Conservation (phyloP, 2,329 filamentous ascomycete genomes). For the Septoria linicola region DNA sequence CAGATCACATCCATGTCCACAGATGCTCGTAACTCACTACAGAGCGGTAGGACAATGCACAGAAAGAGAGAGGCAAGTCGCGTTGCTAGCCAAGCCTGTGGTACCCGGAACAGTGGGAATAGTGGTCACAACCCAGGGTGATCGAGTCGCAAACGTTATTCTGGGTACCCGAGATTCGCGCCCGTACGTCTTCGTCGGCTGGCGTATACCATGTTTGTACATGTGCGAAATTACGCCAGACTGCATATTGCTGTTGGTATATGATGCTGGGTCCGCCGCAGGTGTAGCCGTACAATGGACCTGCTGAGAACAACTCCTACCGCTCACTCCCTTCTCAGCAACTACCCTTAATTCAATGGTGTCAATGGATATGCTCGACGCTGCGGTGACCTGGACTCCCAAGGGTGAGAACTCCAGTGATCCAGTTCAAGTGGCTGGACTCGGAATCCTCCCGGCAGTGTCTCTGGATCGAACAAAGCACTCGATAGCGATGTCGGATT, state of each 20-base stretch:
- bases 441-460: conserved; percentile 17
- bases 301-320: not conserved
- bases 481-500: conserved; percentile 19
- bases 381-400: conserved; percentile 14
- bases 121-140: not conserved
- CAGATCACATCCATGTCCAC: too few relatives aligned
- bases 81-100: too few relatives aligned
- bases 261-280: not conserved
- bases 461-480: conserved; percentile 13
- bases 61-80: too few relatives aligned
- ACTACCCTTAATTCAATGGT: conserved; percentile 1
- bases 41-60: too few relatives aligned
- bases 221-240: conserved; percentile 12
- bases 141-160: conserved; percentile 1
- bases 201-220: conserved; percentile 3
- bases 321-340: not conserved
- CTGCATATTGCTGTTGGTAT: conserved; percentile 4
- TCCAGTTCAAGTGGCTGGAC: conserved; percentile 18
- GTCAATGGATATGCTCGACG: conserved; percentile 13
- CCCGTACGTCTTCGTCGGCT: not conserved
- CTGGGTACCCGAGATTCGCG: conserved; percentile 3
- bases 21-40: too few relatives aligned
- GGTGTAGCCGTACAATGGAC: not conserved
- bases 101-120: too few relatives aligned
- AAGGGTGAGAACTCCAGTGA: conserved; percentile 10